These are phyloP conservation scores for Auriscalpium microsporum DNA, from an alignment of 768 basidiomycete species.

Conservation along the genomic window DNA sequence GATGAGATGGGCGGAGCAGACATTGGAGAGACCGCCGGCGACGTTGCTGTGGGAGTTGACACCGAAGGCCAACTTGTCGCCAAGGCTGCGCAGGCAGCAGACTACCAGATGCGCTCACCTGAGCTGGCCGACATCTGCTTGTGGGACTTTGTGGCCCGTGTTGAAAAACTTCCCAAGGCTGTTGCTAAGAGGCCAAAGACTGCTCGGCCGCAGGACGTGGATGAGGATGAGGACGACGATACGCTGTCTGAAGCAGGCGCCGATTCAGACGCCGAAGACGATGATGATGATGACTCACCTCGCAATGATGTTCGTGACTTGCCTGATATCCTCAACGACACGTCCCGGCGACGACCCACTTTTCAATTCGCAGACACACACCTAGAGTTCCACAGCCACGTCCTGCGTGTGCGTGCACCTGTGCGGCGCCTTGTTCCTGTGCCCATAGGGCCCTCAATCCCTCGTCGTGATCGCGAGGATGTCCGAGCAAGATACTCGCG, in stretches of 20 bases:
- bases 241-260: too few species aligned
- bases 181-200: not conserved
- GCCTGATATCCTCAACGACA: too few species aligned
- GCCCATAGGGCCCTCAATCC: not conserved
- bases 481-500: not conserved
- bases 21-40: too few species aligned
- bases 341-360: not conserved
- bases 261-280: too few species aligned
- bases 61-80: not conserved
- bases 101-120: not conserved
- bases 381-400: not conserved
- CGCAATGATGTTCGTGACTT: not conserved
- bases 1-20: not conserved
- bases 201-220: not conserved
- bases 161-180: not conserved
- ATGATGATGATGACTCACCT: too few species aligned
- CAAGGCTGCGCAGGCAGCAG: not conserved
- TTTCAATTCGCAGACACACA: not conserved
- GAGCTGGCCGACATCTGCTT: not conserved
- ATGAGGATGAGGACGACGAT: not conserved
- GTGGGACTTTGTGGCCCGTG: not conserved
- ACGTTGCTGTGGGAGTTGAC: not conserved
- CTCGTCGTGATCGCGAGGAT: slow-evolving; percentile 6
- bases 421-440: not conserved
- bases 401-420: not conserved